These are phyloP conservation scores for Acanthochlamys bracteata DNA, from an alignment of 106 monocot species.

Conservation along the genomic window DNA sequence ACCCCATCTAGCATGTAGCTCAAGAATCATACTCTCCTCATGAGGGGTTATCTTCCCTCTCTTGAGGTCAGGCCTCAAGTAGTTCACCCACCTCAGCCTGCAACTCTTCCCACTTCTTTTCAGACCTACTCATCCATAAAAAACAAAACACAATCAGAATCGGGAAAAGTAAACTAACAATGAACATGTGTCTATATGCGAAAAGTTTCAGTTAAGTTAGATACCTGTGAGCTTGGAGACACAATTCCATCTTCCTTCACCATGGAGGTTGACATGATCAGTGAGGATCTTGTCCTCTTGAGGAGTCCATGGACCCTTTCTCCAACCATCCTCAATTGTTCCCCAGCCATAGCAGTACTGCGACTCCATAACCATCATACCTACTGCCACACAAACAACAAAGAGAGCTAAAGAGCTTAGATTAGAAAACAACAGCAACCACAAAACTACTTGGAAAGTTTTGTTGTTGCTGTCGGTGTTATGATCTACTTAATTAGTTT, in stretches of 20 bases:
- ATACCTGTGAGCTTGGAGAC: slow-evolving; percentile 57
- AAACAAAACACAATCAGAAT: too few species aligned
- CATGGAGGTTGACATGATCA: slow-evolving; percentile 67
- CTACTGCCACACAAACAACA: too few species aligned
- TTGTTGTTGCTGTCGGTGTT: too few species aligned
- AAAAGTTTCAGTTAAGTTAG: neutral
- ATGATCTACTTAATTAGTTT: too few species aligned
- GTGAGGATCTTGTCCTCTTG: slow-evolving; percentile 63
- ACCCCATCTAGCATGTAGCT: slow-evolving; percentile 56
- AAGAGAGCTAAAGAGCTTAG: too few species aligned
- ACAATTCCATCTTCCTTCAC: slow-evolving; percentile 78
- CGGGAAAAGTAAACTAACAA: neutral
- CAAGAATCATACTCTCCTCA: slow-evolving; percentile 47
- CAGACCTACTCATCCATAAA: slow-evolving; percentile 17
- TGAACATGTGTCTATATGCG: neutral
- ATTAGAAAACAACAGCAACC: too few species aligned
- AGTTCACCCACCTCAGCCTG: slow-evolving; percentile 58
- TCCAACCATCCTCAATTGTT: slow-evolving; percentile 28
- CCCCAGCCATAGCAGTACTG: slow-evolving; percentile 20
- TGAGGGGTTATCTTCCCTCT: slow-evolving; percentile 57
- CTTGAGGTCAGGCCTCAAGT: slow-evolving; percentile 56
- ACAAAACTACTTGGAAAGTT: too few species aligned
- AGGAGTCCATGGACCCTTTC: slow-evolving; percentile 79
- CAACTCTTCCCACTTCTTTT: slow-evolving; percentile 63
- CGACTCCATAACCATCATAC: too few species aligned